Evolutionary conservation across 192 early-diverging fungal genomes (phyloP).

Genomic region (Glomus cerebriforme): DNA sequence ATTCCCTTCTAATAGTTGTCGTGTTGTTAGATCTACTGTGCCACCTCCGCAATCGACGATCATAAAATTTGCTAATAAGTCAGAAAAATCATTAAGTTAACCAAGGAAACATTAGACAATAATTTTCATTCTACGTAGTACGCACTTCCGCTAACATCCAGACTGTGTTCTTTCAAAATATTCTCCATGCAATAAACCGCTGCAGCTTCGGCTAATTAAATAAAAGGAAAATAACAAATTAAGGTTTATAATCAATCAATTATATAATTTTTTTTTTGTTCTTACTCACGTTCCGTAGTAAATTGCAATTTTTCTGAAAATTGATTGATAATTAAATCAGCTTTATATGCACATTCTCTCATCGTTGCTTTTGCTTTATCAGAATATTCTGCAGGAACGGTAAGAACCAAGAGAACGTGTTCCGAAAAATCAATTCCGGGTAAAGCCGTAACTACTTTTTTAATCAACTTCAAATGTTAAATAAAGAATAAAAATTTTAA

Average conservation of each 20-base stretch:
- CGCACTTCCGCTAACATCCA: not conserved
- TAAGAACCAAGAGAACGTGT: not conserved
- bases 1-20: not conserved
- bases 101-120: not conserved
- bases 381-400: slow-evolving; percentile 1
- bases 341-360: not conserved
- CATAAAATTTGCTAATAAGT: not conserved
- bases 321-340: not conserved
- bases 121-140: not conserved
- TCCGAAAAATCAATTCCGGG: not conserved
- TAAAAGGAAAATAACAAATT: not conserved
- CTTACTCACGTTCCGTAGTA: slow-evolving; percentile 17
- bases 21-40: not conserved
- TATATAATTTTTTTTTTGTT: not conserved
- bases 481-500: no score
- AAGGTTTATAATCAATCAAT: not conserved
- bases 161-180: not conserved
- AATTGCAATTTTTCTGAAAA: not conserved
- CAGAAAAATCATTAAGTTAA: not conserved
- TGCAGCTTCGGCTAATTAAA: slow-evolving; percentile 12
- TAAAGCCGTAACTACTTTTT: not conserved
- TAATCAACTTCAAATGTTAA: not conserved
- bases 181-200: not conserved
- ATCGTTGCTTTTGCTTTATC: not conserved
- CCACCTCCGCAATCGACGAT: not conserved